Base-by-base conservation (phyloP, 768 basidiomycete species). In the Lentinula detonsa region DNA sequence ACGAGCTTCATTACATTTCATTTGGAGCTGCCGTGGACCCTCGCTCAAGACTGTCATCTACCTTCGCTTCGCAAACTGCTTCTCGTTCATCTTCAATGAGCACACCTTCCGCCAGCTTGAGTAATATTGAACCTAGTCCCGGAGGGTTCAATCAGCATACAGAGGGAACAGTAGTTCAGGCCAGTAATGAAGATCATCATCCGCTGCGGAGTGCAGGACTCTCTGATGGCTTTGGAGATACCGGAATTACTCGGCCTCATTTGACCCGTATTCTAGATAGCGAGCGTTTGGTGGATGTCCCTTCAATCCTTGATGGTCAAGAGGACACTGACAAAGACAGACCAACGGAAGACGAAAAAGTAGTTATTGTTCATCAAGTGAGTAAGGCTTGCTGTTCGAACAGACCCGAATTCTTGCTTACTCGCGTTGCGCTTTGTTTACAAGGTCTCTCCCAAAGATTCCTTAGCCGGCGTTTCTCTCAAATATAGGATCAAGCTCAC, bases 401-500 rank as follows among this genome's bases (percentile, higher is more conserved):
- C 5, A 49, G 16, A 13, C 8, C 55, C 31, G 23, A 67, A 49
- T 45, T 8, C 39, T 51, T 33, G 52, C 15, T 48, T 52, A 61
- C 31, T 23, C 35, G 13, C 11, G 18, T 53, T 23, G 16, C 28
- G 43, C 2, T 28, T 31, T 42, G 57, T 59, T 46, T 53, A 16
- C 66, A 8, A 91, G 95, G 78, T 98, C 43, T 74, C 78, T 56
- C 75, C 85, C 2, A 81, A 76, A 15, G 95, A 98, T 70, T 90
- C 95, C 9, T 75, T 98, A 34, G 84, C 93, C 15, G 89, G 93
- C 31, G 87, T 98, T 11, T 86, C 96, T 0, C 77, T 98, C 53
- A 92, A 87, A 66, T 97, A 98, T 71, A 93, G 92, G 2, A 88
- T 96, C 58, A 82, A 87, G 16, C 77, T 97, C 57, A 82, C 91